These are phyloP conservation scores for Colletotrichum horii DNA, from an alignment of 2,329 filamentous ascomycete genomes.

Conservation along the genomic window DNA sequence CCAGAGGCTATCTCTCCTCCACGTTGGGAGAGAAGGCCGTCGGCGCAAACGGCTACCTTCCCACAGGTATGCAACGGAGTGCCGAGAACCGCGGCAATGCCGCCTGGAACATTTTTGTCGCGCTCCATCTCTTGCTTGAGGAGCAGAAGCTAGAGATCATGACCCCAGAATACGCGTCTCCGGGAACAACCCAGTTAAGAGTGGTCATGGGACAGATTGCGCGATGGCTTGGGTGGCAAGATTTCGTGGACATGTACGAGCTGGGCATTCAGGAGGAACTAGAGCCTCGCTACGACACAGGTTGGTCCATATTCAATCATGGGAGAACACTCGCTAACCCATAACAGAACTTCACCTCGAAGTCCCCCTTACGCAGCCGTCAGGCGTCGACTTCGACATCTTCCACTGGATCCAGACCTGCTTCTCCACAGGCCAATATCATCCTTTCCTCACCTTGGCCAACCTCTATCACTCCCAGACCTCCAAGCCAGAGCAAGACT, in stretches of 20 bases:
- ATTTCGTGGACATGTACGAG: conserved; percentile 54
- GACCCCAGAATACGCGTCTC: conserved; percentile 47
- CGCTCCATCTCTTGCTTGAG: conserved; percentile 85
- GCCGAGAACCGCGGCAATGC: conserved; percentile 64
- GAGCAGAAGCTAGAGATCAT: conserved; percentile 82
- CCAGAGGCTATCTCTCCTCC: conserved; percentile 70
- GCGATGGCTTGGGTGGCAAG: conserved; percentile 77
- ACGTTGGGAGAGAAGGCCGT: conserved; percentile 60
- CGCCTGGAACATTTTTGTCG: conserved; percentile 72
- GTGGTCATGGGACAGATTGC: conserved; percentile 81
- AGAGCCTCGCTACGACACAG: conserved; percentile 41
- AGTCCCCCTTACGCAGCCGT: conserved; percentile 32
- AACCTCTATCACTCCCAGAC: conserved; percentile 49
- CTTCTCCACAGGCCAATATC: conserved; percentile 41
- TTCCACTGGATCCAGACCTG: conserved; percentile 59
- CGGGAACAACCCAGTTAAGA: conserved; percentile 60
- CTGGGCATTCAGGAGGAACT: conserved; percentile 57
- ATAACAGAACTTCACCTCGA: conserved; percentile 33
- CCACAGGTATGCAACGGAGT: conserved; percentile 60
- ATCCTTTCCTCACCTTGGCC: conserved; percentile 46
- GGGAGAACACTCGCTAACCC: not conserved
- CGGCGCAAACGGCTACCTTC: conserved; percentile 65
- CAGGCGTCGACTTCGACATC: conserved; percentile 37
- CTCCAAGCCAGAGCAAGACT: conserved; percentile 38
- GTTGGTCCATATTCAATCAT: conserved; percentile 30